These are phyloP conservation scores for Acidiella bohemica DNA, from an alignment of 495 filamentous ascomycete species.

Conservation along the genomic window DNA sequence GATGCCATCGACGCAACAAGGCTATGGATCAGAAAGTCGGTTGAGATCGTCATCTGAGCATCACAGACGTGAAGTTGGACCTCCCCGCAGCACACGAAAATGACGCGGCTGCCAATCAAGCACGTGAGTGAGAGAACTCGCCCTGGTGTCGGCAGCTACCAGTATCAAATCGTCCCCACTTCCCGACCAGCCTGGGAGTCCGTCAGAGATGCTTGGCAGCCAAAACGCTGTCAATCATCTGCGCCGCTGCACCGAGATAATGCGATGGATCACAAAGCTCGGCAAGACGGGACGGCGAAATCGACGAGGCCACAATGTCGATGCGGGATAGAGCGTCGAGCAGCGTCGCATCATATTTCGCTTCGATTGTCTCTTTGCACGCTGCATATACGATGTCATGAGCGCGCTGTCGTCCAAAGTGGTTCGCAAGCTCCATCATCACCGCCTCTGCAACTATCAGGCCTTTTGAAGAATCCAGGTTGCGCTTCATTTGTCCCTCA, in stretches of 20 bases:
- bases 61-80: too few species aligned
- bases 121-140: too few species aligned
- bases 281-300: constrained; percentile 29
- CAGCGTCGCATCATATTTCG: constrained; percentile 25
- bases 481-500: constrained; percentile 33
- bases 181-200: neutral
- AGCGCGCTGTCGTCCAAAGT: constrained; percentile 36
- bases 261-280: constrained; percentile 38
- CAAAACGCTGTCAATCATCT: constrained; percentile 41
- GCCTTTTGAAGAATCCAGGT: constrained; percentile 36
- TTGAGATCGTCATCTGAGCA: too few species aligned
- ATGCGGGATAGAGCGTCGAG: constrained; percentile 31
- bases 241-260: constrained; percentile 35
- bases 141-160: too few species aligned
- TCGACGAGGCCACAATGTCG: constrained; percentile 30
- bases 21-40: too few species aligned
- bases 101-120: neutral
- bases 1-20: too few species aligned
- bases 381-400: constrained; percentile 43
- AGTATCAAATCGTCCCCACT: too few species aligned
- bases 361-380: constrained; percentile 38
- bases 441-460: constrained; percentile 43
- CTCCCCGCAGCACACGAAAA: too few species aligned
- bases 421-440: constrained; percentile 42
- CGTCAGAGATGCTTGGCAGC: too few species aligned